Evolutionary conservation across 257 asterid species (phyloP).

Genomic region (Mitragyna speciosa): DNA sequence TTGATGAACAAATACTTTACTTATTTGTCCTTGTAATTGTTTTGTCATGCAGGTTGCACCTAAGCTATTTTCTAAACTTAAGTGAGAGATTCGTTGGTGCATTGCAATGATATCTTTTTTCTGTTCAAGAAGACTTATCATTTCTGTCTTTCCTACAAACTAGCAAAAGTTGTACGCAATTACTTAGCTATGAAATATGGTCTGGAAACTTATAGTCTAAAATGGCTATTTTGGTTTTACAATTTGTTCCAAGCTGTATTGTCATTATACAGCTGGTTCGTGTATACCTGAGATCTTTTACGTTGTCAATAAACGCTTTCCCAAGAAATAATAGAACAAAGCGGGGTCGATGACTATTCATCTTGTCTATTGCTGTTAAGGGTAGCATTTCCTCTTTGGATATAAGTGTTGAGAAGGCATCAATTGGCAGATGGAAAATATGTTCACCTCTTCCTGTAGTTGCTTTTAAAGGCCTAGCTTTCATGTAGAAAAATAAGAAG

Average conservation of each 20-base stretch:
- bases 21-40: slow-evolving; percentile 12
- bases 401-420: too few relatives aligned
- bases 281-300: neutral
- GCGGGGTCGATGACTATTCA: too few relatives aligned
- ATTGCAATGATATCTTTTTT: slow-evolving; percentile 17
- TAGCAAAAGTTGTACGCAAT: slow-evolving; percentile 18
- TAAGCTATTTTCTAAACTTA: slow-evolving; percentile 50
- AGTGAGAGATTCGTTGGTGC: slow-evolving; percentile 37
- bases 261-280: neutral
- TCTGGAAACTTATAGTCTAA: slow-evolving; percentile 16
- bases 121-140: slow-evolving; percentile 16
- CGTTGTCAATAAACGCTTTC: neutral
- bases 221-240: neutral
- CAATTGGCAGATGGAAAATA: too few relatives aligned
- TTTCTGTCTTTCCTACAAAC: slow-evolving; percentile 25
- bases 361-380: too few relatives aligned
- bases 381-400: too few relatives aligned
- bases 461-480: too few relatives aligned
- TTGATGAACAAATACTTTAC: neutral
- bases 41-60: slow-evolving; percentile 37
- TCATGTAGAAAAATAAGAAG: too few relatives aligned
- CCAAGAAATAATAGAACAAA: too few relatives aligned
- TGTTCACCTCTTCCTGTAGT: too few relatives aligned
- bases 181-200: slow-evolving; percentile 29
- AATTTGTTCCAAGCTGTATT: neutral